phyloP scores from a whole-genome alignment of 345 rosid genomes.

The Melaleuca quinquenervia region DNA sequence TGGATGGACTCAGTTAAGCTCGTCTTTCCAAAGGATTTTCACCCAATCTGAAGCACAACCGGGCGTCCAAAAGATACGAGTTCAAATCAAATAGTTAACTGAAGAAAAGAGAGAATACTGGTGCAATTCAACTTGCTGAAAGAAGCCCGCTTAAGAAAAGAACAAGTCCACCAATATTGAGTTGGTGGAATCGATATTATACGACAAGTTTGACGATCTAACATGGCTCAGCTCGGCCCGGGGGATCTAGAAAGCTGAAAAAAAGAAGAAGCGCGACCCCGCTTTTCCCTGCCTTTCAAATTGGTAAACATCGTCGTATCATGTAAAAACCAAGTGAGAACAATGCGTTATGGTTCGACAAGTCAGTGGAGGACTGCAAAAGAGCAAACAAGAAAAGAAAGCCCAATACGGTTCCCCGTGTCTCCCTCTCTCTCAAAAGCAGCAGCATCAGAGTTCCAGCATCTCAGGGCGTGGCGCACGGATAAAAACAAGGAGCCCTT shows the following conservation, averaged over 20 bases:
- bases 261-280: background rate
- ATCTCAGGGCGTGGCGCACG: background rate
- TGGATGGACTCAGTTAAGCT: background rate
- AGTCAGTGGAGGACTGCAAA: background rate
- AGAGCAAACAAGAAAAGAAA: background rate
- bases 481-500: background rate
- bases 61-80: background rate
- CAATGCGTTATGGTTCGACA: background rate
- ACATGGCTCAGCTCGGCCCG: background rate
- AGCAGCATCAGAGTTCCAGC: background rate
- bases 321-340: background rate
- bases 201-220: background rate
- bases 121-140: background rate
- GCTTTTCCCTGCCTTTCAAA: background rate
- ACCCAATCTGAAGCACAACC: background rate
- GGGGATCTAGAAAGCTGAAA: background rate
- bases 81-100: background rate
- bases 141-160: background rate
- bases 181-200: background rate
- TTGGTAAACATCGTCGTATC: background rate
- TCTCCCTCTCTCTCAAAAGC: background rate
- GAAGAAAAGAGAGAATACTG: background rate
- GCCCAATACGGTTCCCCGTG: background rate
- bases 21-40: background rate
- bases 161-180: background rate